Evolutionary conservation across 371 early-diverging fungal species (phyloP), one percentile per base, ranked within the genome.

Genomic region (Mucor circinelloides): DNA sequence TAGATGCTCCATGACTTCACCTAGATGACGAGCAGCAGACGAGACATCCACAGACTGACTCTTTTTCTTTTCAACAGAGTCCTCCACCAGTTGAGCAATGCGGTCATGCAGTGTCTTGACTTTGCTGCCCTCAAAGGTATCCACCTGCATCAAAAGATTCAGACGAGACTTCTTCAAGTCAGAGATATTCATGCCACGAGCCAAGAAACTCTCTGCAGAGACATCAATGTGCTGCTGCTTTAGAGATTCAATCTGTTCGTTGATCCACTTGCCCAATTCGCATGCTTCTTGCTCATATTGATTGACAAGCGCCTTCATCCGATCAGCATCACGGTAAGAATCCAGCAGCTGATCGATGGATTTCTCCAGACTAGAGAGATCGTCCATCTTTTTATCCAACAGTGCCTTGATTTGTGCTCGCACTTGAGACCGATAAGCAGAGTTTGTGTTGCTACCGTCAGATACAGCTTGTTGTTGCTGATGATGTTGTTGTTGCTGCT

Each of bases 151-250:
- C 4, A 66, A 46, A 19, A 78, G 10, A 2, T 69, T 69, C 2
- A 60, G 36, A n/a, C 69, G 71, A 0, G 66, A 54, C 32, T 70
- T 59, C 36, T 79, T 66, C 32, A 81, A 21, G 6, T 71, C 74
- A 6, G 52, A 12, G 8, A 70, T 56, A 27, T 69, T 50, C 27
- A 65, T 44, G 6, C 68, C 68, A 40, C 50, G 62, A 8, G 56
- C 67, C 42, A 77, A 59, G 12, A 69, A 55, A 9, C 44, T 70
- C 32, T 80, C 83, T 13, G 76, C 67, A 4, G 83, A 76, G 1
- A 83, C 77, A 50, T 80, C 77, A 54, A 83, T 38, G 50, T 77
- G 78, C 30, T 77, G 76, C 1, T 42, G 32, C 17, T 67, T 68
- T 0, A 83, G 61, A 6, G 23, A 3, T 13, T 72, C 68, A 6